Evolutionary conservation across 257 asterid species (phyloP).

Genomic region (Solanum verrucosum): DNA sequence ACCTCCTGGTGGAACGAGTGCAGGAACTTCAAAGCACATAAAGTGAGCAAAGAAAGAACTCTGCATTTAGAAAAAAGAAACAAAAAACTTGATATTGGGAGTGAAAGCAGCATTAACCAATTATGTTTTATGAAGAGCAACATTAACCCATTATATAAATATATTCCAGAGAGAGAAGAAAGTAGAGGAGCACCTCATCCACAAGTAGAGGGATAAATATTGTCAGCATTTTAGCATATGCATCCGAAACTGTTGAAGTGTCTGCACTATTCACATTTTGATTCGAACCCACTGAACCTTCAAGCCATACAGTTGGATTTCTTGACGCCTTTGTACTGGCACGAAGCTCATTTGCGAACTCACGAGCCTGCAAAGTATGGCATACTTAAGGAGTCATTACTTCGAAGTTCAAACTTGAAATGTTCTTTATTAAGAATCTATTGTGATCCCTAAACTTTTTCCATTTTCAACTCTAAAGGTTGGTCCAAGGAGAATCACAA

Average conservation of each 20-base stretch:
- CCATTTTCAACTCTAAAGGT: neutral
- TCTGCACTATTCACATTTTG: conserved; percentile 60
- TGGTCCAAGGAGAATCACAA: neutral
- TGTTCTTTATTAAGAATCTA: neutral
- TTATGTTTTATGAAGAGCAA: neutral
- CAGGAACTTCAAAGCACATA: conserved; percentile 95
- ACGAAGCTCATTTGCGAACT: conserved; percentile 96
- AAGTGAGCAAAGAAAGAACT: conserved; percentile 91
- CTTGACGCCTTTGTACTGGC: conserved; percentile 69
- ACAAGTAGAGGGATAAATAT: conserved; percentile 84
- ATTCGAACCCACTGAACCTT: conserved; percentile 52
- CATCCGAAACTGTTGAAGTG: conserved; percentile 78
- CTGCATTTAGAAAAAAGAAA: conserved; percentile 34
- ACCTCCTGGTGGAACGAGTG: conserved; percentile 64
- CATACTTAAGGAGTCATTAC: neutral
- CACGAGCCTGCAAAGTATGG: conserved; percentile 69
- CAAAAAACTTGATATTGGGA: neutral
- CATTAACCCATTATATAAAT: neutral
- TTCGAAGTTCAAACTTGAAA: neutral
- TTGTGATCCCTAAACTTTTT: neutral
- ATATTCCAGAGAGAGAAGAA: conserved; percentile 1
- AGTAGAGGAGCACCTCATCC: conserved; percentile 65
- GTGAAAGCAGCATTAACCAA: neutral
- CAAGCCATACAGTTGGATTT: conserved; percentile 78
- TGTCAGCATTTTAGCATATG: conserved; percentile 76